Evolutionary conservation across 805 yeast species (phyloP).

Genomic region (Torulaspora indica): DNA sequence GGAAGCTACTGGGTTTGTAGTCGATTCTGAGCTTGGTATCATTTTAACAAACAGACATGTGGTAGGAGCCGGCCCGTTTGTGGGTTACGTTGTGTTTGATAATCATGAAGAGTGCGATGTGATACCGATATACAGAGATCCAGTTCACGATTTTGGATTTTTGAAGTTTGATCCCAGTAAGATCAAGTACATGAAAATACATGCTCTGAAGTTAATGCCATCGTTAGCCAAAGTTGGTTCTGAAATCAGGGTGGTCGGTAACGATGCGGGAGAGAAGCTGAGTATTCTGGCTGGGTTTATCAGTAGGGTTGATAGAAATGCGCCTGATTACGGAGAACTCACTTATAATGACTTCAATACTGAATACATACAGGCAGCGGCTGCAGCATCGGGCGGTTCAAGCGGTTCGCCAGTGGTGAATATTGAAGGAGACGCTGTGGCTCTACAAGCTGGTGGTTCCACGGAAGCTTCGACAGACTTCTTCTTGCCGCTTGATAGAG

Average conservation of each 20-base stretch:
- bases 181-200: slow-evolving; percentile 69
- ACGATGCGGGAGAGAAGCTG: slow-evolving; percentile 92
- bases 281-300: slow-evolving; percentile 81
- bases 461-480: slow-evolving; percentile 90
- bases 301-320: slow-evolving; percentile 79
- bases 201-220: slow-evolving; percentile 65
- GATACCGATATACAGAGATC: slow-evolving; percentile 82
- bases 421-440: slow-evolving; percentile 80
- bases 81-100: slow-evolving; percentile 87
- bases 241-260: slow-evolving; percentile 92
- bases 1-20: slow-evolving; percentile 95
- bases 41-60: slow-evolving; percentile 91
- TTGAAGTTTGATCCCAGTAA: slow-evolving; percentile 67
- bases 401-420: slow-evolving; percentile 96
- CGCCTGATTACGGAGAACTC: slow-evolving; percentile 86
- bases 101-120: slow-evolving; percentile 92
- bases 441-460: slow-evolving; percentile 91
- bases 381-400: slow-evolving; percentile 92
- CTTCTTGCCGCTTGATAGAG: slow-evolving; percentile 81
- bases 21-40: slow-evolving; percentile 74
- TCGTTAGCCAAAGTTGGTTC: slow-evolving; percentile 86
- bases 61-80: slow-evolving; percentile 92
- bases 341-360: slow-evolving; percentile 92
- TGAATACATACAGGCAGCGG: slow-evolving; percentile 93
- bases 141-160: slow-evolving; percentile 93